phyloP scores from a whole-genome alignment of 176 grass and related monocot species.

The Rhynchospora tenuis region DNA sequence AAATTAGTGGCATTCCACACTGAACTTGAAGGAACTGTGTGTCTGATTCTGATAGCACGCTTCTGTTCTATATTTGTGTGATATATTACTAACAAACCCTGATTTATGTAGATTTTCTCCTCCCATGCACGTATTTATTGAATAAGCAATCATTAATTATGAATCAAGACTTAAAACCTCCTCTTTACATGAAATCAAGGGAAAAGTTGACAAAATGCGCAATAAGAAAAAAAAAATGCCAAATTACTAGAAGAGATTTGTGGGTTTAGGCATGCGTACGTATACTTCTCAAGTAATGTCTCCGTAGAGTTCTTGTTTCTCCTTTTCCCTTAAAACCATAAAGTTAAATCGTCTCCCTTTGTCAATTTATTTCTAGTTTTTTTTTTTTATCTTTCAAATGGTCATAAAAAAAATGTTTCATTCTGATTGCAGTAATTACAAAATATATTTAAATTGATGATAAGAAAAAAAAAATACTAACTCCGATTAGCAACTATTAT shows the following conservation, averaged over 20 bases:
- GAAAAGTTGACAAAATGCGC: neutral
- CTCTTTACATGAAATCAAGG: neutral
- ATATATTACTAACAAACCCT: neutral
- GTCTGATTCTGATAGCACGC: neutral
- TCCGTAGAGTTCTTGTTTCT: neutral
- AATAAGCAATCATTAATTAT: conserved; percentile 17
- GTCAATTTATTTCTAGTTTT: too few relatives aligned
- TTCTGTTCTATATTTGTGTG: neutral
- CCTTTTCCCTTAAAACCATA: neutral
- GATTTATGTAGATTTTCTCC: neutral
- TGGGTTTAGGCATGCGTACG: too few relatives aligned
- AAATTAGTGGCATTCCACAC: conserved; percentile 2
- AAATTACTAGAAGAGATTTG: neutral
- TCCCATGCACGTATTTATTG: neutral
- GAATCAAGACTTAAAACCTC: neutral
- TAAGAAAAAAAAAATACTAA: too few relatives aligned
- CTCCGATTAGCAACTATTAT: too few relatives aligned
- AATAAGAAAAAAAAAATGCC: neutral
- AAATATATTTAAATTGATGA: too few relatives aligned
- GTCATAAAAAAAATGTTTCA: neutral
- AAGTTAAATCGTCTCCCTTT: neutral
- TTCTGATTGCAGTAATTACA: neutral
- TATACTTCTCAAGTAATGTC: too few relatives aligned
- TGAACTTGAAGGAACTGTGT: neutral
- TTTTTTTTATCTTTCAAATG: neutral